Percentiles rank a stretch among this genome's conserved stretches.
Evolutionary conservation across 2,329 filamentous ascomycete genomes (phyloP).

Genomic region (Cordyceps fumosorosea): DNA sequence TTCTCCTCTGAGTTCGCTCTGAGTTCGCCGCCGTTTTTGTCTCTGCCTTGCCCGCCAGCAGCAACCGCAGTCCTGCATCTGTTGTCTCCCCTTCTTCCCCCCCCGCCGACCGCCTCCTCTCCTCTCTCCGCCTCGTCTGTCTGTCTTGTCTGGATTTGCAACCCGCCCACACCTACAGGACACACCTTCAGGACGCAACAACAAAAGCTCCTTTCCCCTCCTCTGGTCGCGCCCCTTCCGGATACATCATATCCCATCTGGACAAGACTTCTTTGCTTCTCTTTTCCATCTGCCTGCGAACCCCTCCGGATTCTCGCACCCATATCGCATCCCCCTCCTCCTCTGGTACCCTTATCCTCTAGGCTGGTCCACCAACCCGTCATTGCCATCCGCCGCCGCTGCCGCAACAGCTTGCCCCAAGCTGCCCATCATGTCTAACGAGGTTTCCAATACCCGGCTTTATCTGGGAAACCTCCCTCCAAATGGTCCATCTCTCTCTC

Average conservation of each 20-base stretch:
- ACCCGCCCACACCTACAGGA: conserved; percentile 4
- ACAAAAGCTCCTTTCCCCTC: conserved; percentile 11
- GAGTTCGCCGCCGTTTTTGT: background rate
- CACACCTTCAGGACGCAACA: background rate
- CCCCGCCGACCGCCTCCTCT: background rate
- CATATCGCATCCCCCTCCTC: background rate
- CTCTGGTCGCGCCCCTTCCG: conserved; percentile 13
- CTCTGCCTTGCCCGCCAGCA: background rate
- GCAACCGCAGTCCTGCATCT: background rate
- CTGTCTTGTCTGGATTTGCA: conserved; percentile 6
- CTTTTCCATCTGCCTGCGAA: conserved; percentile 10
- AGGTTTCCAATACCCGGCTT: conserved; percentile 90
- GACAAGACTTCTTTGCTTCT: conserved; percentile 7
- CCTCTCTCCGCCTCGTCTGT: background rate
- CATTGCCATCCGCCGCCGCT: background rate
- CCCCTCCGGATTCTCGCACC: background rate
- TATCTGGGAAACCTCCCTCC: conserved; percentile 97
- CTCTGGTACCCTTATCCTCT: background rate
- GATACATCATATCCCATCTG: conserved; percentile 1
- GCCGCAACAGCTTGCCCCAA: conserved; percentile 1
- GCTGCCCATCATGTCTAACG: conserved; percentile 54
- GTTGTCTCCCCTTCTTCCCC: background rate
- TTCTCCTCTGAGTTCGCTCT: background rate
- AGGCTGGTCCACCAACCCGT: background rate
- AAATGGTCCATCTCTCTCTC: conserved; percentile 58